A percentile compares a stretch with the other conserved stretches of the same genome.
Evolutionary conservation across 2,329 filamentous ascomycete species (phyloP).

Genomic region (Passalora sequoiae): DNA sequence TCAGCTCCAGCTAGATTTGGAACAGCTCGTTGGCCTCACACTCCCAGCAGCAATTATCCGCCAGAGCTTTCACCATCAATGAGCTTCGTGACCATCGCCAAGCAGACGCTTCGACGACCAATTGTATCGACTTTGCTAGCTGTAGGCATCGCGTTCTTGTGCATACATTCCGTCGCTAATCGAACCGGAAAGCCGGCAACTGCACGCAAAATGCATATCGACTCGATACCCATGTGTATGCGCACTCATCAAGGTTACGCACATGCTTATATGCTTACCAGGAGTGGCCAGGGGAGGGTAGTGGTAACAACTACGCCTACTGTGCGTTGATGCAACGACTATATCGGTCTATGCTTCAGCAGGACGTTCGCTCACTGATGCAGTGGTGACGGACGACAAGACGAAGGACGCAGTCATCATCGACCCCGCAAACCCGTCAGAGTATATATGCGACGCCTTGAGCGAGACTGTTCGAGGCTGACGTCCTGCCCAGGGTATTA

Average conservation of each 20-base stretch:
- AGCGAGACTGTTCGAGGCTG: not conserved
- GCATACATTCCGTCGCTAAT: slow-evolving; percentile 23
- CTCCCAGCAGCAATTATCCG: too few species aligned
- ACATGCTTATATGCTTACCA: slow-evolving; percentile 11
- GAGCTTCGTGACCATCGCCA: slow-evolving; percentile 17
- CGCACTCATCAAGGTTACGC: slow-evolving; percentile 26
- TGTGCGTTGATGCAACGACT: slow-evolving; percentile 14
- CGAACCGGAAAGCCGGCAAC: slow-evolving; percentile 17
- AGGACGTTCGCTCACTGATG: not conserved
- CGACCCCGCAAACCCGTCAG: slow-evolving; percentile 71
- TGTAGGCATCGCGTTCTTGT: slow-evolving; percentile 22
- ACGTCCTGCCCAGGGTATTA: slow-evolving; percentile 46
- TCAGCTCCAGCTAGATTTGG: too few species aligned
- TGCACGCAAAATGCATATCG: slow-evolving; percentile 65
- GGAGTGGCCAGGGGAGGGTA: slow-evolving; percentile 60
- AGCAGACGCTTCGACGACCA: slow-evolving; percentile 17
- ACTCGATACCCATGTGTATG: slow-evolving; percentile 85
- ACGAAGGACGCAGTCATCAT: slow-evolving; percentile 57
- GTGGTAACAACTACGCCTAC: slow-evolving; percentile 79
- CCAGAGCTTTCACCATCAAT: slow-evolving; percentile 18
- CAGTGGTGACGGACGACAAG: slow-evolving; percentile 46
- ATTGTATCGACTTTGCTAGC: slow-evolving; percentile 16
- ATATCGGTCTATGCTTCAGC: not conserved
- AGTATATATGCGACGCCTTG: slow-evolving; percentile 50
- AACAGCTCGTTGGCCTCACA: too few species aligned